phyloP scores from a whole-genome alignment of 495 filamentous ascomycete genomes.

The Polyplosphaeria fusca region DNA sequence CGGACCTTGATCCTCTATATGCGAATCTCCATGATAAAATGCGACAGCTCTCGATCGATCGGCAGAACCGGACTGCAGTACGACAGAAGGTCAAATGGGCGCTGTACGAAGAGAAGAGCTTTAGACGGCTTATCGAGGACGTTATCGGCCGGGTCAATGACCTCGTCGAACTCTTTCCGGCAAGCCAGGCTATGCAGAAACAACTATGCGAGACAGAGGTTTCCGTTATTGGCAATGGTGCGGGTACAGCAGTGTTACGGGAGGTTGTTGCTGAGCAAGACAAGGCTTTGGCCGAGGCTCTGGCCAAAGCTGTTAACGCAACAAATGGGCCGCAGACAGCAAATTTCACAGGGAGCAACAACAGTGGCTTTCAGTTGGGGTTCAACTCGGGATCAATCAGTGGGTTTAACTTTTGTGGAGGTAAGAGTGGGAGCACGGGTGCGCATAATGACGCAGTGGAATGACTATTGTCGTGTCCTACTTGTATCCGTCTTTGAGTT shows the following conservation, averaged over 20 bases:
- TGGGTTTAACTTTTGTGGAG: conserved; percentile 8
- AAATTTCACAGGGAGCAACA: conserved; percentile 1
- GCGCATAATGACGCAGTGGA: too few species aligned
- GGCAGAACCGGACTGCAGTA: conserved; percentile 28
- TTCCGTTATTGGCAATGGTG: conserved; percentile 20
- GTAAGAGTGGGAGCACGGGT: too few species aligned
- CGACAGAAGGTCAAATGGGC: conserved; percentile 26
- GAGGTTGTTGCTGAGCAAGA: conserved; percentile 31
- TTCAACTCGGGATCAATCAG: conserved; percentile 7
- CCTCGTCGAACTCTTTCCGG: conserved; percentile 37
- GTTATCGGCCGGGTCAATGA: conserved; percentile 31
- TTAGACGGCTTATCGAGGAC: conserved; percentile 35
- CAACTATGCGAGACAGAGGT: conserved; percentile 34
- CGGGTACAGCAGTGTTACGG: conserved; percentile 10
- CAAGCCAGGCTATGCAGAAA: conserved; percentile 24
- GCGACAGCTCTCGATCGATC: conserved; percentile 31
- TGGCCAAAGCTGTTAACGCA: conserved; percentile 3
- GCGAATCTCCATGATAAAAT: conserved; percentile 35
- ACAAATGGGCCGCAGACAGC: not conserved
- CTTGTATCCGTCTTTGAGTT: too few species aligned
- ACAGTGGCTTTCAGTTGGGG: conserved; percentile 4
- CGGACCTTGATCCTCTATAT: conserved; percentile 25
- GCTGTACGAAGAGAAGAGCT: conserved; percentile 27
- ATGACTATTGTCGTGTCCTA: too few species aligned
- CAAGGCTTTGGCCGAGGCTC: conserved; percentile 15